These are phyloP conservation scores for Rhodotorula babjevae DNA, from an alignment of 768 basidiomycete species.

Conservation along the genomic window DNA sequence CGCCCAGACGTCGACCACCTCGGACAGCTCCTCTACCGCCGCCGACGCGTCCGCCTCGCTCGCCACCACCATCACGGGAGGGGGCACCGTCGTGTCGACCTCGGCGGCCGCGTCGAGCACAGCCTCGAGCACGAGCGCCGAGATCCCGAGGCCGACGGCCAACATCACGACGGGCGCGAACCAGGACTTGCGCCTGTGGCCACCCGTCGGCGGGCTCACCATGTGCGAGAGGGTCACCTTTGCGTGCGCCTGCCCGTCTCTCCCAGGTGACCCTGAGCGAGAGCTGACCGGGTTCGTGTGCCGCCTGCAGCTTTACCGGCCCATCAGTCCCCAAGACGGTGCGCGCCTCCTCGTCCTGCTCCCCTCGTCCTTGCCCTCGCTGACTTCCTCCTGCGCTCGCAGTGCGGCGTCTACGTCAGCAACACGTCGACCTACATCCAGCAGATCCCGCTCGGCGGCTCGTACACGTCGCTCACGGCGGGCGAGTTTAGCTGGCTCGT, in stretches of 20 bases:
- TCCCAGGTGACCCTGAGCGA: background rate
- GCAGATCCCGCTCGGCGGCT: constrained; percentile 15
- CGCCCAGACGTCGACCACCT: background rate
- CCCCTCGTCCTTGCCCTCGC: background rate
- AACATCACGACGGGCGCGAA: constrained; percentile 1
- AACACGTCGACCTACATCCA: constrained; percentile 23
- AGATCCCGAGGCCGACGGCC: constrained; percentile 1
- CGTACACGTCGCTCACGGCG: background rate
- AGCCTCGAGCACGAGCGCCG: background rate
- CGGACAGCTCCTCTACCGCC: background rate
- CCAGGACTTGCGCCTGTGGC: constrained; percentile 14
- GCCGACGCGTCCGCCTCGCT: background rate
- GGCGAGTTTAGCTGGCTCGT: constrained; percentile 26
- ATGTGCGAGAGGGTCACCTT: constrained; percentile 13
- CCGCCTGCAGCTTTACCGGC: constrained; percentile 4
- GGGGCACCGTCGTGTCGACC: background rate
- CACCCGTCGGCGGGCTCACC: background rate
- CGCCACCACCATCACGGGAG: background rate
- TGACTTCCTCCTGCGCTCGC: background rate
- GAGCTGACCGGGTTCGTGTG: background rate
- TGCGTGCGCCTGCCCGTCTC: background rate
- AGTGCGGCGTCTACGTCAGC: constrained; percentile 28
- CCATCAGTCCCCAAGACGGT: constrained; percentile 14
- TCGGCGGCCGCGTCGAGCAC: background rate
- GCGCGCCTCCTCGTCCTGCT: background rate